Evolutionary conservation across 2,329 filamentous ascomycete genomes (phyloP).

Genomic region (Fusarium continuum): DNA sequence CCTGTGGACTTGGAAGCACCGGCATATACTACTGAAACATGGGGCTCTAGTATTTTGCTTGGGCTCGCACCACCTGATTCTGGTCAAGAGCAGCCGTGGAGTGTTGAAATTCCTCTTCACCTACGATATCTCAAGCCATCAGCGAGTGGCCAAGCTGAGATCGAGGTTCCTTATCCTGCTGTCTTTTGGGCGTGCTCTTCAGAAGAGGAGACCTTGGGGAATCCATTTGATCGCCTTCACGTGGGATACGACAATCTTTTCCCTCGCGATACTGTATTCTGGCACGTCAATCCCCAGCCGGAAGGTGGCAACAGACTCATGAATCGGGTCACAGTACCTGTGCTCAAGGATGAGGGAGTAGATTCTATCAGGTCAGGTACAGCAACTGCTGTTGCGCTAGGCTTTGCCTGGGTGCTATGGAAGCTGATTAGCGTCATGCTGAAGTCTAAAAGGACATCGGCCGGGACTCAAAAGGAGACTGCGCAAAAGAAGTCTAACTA

Average conservation of each 20-base stretch:
- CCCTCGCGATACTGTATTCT: conserved; percentile 79
- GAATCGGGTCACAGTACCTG: conserved; percentile 69
- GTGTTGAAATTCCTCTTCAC: conserved; percentile 80
- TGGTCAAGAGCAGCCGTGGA: conserved; percentile 61
- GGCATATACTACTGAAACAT: conserved; percentile 76
- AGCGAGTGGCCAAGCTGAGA: conserved; percentile 59
- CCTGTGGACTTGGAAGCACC: conserved; percentile 92
- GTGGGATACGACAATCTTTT: conserved; percentile 90
- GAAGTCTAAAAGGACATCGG: not conserved
- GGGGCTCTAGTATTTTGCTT: conserved; percentile 83
- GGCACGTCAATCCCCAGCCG: conserved; percentile 72
- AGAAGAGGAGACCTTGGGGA: conserved; percentile 73
- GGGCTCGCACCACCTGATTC: conserved; percentile 69
- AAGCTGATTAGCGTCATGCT: conserved; percentile 54
- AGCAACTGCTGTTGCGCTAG: conserved; percentile 65
- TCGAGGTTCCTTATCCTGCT: conserved; percentile 79
- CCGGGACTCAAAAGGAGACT: not conserved
- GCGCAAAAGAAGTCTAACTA: conserved; percentile 40
- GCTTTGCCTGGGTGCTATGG: conserved; percentile 76
- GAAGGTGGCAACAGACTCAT: conserved; percentile 53
- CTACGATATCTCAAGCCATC: conserved; percentile 80
- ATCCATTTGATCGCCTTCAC: conserved; percentile 85
- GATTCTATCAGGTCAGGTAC: conserved; percentile 65
- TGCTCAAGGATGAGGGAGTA: conserved; percentile 64
- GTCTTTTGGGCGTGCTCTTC: conserved; percentile 91